Conservation (phyloP, 1,139 yeast genomes). For the Pichia sp. region DNA sequence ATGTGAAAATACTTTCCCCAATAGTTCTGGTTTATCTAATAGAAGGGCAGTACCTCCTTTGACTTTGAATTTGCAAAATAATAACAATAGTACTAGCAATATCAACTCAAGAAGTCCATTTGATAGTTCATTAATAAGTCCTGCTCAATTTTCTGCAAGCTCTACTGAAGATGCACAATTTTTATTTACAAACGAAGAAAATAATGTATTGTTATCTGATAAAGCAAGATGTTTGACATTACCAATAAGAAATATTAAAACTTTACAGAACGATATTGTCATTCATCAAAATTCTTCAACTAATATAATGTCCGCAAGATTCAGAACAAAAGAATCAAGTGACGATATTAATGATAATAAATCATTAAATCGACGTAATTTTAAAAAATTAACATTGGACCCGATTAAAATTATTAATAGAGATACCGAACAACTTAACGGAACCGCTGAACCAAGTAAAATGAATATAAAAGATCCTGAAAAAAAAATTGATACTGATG, state of each 20-base stretch:
- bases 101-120: neutral
- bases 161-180: constrained; percentile 13
- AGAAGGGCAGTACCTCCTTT: constrained; percentile 8
- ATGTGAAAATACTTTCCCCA: no score
- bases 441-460: constrained; percentile 4
- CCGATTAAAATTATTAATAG: constrained; percentile 6
- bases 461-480: constrained; percentile 31
- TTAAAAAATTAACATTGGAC: constrained; percentile 59
- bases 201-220: neutral
- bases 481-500: constrained; percentile 31
- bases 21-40: neutral
- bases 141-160: constrained; percentile 12
- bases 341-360: constrained; percentile 36
- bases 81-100: neutral
- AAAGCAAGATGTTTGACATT: neutral
- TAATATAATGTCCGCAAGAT: constrained; percentile 16
- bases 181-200: constrained; percentile 1
- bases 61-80: constrained; percentile 8
- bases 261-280: constrained; percentile 7
- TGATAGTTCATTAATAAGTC: constrained; percentile 8
- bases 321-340: neutral
- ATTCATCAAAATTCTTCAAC: constrained; percentile 12
- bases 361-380: constrained; percentile 64
- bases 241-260: neutral
- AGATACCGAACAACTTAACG: neutral